Percentiles rank a stretch among this genome's conserved stretches.
These are phyloP conservation scores for Starmerella stigmatis DNA, from an alignment of 805 yeast species.

Conservation along the genomic window DNA sequence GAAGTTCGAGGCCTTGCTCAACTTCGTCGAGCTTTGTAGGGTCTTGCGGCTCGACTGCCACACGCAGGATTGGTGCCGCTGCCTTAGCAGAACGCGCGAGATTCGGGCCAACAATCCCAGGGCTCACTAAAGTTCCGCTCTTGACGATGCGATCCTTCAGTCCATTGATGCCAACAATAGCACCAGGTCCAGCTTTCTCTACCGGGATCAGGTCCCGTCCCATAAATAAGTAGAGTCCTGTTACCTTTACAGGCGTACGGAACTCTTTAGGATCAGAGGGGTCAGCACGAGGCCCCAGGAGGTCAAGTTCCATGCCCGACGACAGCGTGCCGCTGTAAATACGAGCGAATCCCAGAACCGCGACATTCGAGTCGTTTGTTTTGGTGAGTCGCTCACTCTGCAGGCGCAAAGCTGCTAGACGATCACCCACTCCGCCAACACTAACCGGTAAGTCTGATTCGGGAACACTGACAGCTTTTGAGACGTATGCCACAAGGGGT, in stretches of 20 bases:
- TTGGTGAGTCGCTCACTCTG: conserved; percentile 42
- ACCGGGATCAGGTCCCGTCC: conserved; percentile 79
- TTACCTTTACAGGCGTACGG: conserved; percentile 46
- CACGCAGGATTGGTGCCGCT: conserved; percentile 85
- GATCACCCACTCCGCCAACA: conserved; percentile 23
- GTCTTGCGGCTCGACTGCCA: conserved; percentile 89
- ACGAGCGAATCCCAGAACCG: conserved; percentile 77
- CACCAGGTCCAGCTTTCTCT: conserved; percentile 82
- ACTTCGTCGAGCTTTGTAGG: conserved; percentile 62
- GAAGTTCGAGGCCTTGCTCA: conserved; percentile 63
- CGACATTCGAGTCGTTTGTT: conserved; percentile 37
- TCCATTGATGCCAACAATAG: conserved; percentile 89
- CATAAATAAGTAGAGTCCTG: conserved; percentile 73
- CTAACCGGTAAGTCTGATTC: conserved; percentile 58
- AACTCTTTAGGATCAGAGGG: conserved; percentile 50
- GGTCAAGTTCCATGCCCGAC: conserved; percentile 63
- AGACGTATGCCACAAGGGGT: conserved; percentile 65
- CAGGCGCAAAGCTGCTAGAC: conserved; percentile 35
- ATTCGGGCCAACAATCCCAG: conserved; percentile 53
- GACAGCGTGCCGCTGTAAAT: conserved; percentile 74
- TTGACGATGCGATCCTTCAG: conserved; percentile 71
- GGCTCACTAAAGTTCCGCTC: conserved; percentile 68
- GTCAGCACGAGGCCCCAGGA: conserved; percentile 80
- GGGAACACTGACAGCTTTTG: conserved; percentile 82
- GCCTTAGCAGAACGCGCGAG: conserved; percentile 64